Percentiles rank a stretch among this genome's conserved stretches.
Evolutionary conservation across 2,329 filamentous ascomycete genomes (phyloP).

Genomic region (Alternaria gansuensis): DNA sequence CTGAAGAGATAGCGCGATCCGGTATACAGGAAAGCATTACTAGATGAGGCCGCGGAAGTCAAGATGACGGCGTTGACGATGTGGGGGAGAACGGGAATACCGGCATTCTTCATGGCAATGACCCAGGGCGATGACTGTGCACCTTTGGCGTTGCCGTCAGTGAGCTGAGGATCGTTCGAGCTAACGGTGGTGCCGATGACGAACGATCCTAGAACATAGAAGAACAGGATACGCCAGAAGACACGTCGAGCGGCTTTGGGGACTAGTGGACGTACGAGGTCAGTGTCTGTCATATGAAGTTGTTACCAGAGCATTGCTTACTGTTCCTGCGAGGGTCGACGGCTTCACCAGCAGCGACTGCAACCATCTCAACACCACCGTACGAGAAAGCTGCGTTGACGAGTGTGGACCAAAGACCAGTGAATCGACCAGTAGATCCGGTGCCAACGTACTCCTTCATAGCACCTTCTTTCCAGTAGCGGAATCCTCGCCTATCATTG

Average conservation of each 20-base stretch:
- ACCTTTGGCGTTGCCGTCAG: constrained; percentile 54
- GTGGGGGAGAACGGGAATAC: constrained; percentile 71
- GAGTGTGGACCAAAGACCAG: constrained; percentile 66
- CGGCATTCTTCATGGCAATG: constrained; percentile 73
- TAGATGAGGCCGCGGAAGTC: constrained; percentile 74
- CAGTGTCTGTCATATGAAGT: neutral
- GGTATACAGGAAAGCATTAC: constrained; percentile 70
- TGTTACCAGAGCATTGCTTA: constrained; percentile 48
- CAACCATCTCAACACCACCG: constrained; percentile 51
- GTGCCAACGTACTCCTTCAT: constrained; percentile 59
- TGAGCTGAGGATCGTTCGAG: constrained; percentile 61
- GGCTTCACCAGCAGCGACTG: constrained; percentile 51
- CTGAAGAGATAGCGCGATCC: constrained; percentile 63
- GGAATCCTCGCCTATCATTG: constrained; percentile 62
- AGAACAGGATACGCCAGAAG: constrained; percentile 65
- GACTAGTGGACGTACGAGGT: constrained; percentile 34
- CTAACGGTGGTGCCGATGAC: constrained; percentile 69
- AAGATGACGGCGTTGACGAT: constrained; percentile 81
- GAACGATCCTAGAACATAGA: constrained; percentile 63
- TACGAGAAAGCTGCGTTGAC: constrained; percentile 61
- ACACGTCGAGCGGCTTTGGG: constrained; percentile 65
- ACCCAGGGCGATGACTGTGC: constrained; percentile 57
- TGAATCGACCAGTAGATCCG: constrained; percentile 68
- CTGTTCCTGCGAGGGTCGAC: constrained; percentile 51
- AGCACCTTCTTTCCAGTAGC: constrained; percentile 73